These are phyloP conservation scores for Trichoderma atroviride DNA, from an alignment of 2,329 filamentous ascomycete genomes.

Conservation along the genomic window DNA sequence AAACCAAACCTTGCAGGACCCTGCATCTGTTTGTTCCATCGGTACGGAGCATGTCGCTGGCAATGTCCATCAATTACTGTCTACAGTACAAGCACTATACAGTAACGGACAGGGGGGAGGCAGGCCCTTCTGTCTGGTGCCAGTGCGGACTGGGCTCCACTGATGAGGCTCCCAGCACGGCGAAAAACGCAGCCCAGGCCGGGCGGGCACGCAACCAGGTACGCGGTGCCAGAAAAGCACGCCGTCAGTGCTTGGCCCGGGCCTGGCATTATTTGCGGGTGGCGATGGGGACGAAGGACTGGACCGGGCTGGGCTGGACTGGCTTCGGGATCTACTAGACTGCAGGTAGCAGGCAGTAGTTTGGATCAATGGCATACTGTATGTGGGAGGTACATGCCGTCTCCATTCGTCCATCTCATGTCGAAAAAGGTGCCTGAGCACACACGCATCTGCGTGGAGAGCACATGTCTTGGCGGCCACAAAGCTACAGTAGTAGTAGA, in stretches of 20 bases:
- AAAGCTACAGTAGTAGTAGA: background rate
- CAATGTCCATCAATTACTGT: background rate
- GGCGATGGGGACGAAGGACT: background rate
- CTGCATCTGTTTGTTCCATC: slow-evolving; percentile 12
- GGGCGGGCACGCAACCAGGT: slow-evolving; percentile 13
- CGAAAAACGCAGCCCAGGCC: background rate
- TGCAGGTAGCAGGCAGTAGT: background rate
- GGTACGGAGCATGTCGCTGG: background rate
- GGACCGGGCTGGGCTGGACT: background rate
- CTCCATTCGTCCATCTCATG: background rate
- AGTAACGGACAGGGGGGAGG: background rate
- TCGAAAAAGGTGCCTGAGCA: background rate
- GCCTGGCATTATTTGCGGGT: background rate
- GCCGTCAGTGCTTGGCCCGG: background rate
- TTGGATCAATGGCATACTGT: background rate
- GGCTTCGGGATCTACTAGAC: background rate
- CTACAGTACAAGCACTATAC: too few species aligned
- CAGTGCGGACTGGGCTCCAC: background rate
- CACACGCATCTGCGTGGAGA: background rate
- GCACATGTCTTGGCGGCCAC: background rate
- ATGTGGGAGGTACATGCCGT: background rate
- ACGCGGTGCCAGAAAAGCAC: slow-evolving; percentile 14
- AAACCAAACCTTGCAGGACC: slow-evolving; percentile 16
- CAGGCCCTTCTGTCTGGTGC: background rate
- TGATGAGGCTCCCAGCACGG: slow-evolving; percentile 12